Evolutionary conservation across 495 filamentous ascomycete genomes (phyloP).

Genomic region (Aspergillus campestris): DNA sequence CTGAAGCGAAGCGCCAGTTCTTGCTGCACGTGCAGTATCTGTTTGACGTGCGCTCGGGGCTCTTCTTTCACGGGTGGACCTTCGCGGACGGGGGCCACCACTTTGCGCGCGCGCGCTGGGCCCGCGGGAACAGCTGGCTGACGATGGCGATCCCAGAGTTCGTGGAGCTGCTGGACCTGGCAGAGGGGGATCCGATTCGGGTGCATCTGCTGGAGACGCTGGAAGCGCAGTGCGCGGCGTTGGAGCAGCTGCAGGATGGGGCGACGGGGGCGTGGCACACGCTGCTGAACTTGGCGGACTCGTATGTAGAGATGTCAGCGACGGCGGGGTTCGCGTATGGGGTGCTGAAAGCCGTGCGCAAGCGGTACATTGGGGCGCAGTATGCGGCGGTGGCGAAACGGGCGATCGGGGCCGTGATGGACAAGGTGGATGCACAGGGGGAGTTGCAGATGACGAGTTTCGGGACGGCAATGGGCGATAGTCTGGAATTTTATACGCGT

Average conservation of each 20-base stretch:
- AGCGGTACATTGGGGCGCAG: conserved; percentile 51
- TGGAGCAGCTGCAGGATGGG: conserved; percentile 44
- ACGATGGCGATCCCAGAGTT: conserved; percentile 70
- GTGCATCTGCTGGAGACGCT: conserved; percentile 52
- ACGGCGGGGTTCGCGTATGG: conserved; percentile 71
- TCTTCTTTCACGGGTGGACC: conserved; percentile 70
- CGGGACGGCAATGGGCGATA: conserved; percentile 62
- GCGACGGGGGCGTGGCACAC: conserved; percentile 57
- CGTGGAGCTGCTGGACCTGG: conserved; percentile 54
- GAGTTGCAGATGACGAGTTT: conserved; percentile 64
- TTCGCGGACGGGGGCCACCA: conserved; percentile 60
- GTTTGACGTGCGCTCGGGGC: conserved; percentile 55
- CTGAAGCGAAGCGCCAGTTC: conserved; percentile 65
- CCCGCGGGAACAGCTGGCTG: conserved; percentile 58
- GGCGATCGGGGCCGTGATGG: conserved; percentile 52
- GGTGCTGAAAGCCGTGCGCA: conserved; percentile 59
- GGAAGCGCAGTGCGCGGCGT: conserved; percentile 52
- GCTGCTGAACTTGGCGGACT: conserved; percentile 52
- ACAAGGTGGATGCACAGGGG: conserved; percentile 49
- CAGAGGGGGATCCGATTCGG: conserved; percentile 48
- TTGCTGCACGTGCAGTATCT: conserved; percentile 65
- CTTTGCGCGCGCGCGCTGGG: conserved; percentile 63
- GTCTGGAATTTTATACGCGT: conserved; percentile 58
- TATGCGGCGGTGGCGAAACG: conserved; percentile 45
- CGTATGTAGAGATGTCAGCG: conserved; percentile 62